Evolutionary conservation across 768 basidiomycete genomes (phyloP), one percentile per base, ranked within the genome.

Genomic region (Hydnum rufescens): DNA sequence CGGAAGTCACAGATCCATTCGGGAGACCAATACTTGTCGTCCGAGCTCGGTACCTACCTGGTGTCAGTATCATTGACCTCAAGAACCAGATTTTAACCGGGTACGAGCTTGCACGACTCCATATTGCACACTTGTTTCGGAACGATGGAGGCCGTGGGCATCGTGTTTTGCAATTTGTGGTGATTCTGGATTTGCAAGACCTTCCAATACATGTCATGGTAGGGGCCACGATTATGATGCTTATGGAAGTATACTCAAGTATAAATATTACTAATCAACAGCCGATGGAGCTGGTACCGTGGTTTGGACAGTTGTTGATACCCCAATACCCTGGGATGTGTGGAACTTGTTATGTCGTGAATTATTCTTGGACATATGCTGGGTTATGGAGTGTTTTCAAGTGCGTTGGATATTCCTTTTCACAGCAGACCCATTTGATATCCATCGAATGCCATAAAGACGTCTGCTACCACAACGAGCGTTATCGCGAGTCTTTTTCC

Each of bases 341-440:
- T 42, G 52, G 47, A 26, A 3, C 46, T 55, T 51, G 47, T 25
- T 56, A 51, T 51, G 48, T 56, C 8, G 54, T 56, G 3, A 56
- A 56, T 32, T 56, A 54, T 29, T 56, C 55, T 3, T 56, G 55
- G 55, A 42, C 55, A 1, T 55, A 50, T 51, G 43, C 29, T 19
- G 55, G 56, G 6, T 23, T 54, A 2, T 56, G 55, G 55, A 22
- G 22, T n/a, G 36, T 55, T 3, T 23, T 49, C 53, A 55, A 55
- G 55, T 55, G n/a, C n/a, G n/a, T 6, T 28, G 55, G 32, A 30
- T 3, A 18, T 16, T 16, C 19, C 3, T n/a, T 3, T 16, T 13
- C 6, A n/a, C 25, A 26, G 32, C 42, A 3, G 8, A 19, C 25
- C 42, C 19, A 18, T 36, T 18, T 36, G 16, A 19, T 18, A 18